Base-by-base conservation (phyloP, 345 rosid species). In the Kandelia obovata region DNA sequence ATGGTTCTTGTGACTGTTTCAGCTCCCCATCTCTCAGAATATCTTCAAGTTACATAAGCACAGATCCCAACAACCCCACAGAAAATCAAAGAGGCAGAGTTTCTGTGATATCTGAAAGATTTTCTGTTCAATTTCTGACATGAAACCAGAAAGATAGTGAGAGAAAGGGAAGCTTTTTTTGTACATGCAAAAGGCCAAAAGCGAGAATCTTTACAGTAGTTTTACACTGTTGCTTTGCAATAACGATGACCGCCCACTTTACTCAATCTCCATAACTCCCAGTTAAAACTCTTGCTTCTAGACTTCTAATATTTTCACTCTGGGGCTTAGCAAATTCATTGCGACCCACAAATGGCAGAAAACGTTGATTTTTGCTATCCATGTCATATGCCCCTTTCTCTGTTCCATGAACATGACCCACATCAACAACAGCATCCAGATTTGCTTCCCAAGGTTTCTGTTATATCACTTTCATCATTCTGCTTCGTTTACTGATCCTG, bases 21-120 rank as follows among this genome's bases (percentile, higher is more conserved):
- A 26, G 77, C 37, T 73, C 61, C 73, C 55, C 73, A 73, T 75
- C 78, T 68, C 78, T 73, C 51, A 16, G 67, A 62, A 77, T 67
- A 73, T 82, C 76, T 78, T 75, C 69, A 69, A 62, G 77, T 65
- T 39, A 68, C 76, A 76, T 76, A 58, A 65, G 46, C 81, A 75
- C 89, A 71, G 78, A 83, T 86, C 84, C 89, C 89, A 78, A 81
- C 72, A 62, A 61, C 62, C 69, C 69, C 74, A 26, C 80, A 74
- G 75, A 77, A 77, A 74, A 86, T 80, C 83, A 76, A 76, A 78
- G 63, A 47, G 53, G 51, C 75, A 67, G 73, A 69, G 77, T 72
- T 70, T 68, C 56, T 65, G 74, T 65, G 75, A 75, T 70, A 39
- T 43, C 78, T 75, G 69, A 46, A 77, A 67, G 85, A 75, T 83